Percentiles rank a stretch among this genome's conserved stretches.
Conservation (phyloP, 345 rosid species). For the Arabidopsis arenosa region DNA sequence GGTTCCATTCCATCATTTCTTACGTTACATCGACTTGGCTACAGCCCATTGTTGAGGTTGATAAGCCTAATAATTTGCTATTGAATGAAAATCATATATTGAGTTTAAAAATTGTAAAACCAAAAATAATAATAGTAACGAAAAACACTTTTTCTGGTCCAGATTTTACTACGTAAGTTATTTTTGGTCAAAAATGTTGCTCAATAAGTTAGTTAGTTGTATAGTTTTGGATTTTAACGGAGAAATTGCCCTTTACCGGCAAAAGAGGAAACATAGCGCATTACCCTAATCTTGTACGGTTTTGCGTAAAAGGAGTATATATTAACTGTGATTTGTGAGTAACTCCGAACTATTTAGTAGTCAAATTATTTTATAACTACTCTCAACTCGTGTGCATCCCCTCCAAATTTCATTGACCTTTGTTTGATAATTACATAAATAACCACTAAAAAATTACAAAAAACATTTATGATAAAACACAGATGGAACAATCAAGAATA, state of each 20-base stretch:
- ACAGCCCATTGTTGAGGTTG: background rate
- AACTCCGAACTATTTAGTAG: background rate
- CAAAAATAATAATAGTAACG: background rate
- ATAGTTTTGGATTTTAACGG: background rate
- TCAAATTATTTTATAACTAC: background rate
- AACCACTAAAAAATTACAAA: background rate
- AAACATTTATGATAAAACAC: background rate
- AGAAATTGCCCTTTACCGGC: constrained; percentile 2
- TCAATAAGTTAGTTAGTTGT: constrained; percentile 1
- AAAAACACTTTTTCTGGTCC: background rate
- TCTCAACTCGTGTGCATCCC: constrained; percentile 5
- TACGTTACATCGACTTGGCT: background rate
- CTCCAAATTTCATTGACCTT: constrained; percentile 24
- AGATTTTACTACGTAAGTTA: background rate
- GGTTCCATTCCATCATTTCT: background rate
- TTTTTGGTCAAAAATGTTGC: background rate
- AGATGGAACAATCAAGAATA: background rate
- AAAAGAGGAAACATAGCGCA: constrained; percentile 11
- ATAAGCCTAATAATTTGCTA: background rate
- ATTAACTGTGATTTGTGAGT: background rate
- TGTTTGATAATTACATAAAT: background rate
- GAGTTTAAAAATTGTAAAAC: background rate
- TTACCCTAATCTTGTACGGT: background rate
- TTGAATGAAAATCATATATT: background rate
- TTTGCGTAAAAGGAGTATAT: constrained; percentile 19